These are phyloP conservation scores for Solanum neorickii DNA, from an alignment of 257 asterid genomes.

Conservation along the genomic window DNA sequence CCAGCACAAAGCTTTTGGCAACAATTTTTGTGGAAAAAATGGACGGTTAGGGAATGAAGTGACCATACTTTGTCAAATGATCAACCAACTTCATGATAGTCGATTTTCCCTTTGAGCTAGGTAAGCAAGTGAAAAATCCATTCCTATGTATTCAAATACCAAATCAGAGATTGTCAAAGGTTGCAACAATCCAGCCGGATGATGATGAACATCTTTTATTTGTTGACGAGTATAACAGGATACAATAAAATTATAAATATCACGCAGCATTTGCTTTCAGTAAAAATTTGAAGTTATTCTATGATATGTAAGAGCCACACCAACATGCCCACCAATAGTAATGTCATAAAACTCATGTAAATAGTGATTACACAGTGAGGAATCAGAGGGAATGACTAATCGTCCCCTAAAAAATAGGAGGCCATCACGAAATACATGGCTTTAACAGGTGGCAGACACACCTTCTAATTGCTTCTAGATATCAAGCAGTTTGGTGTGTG, in stretches of 20 bases:
- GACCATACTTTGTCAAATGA: not conserved
- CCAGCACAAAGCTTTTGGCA: not conserved
- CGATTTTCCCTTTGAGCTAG: not conserved
- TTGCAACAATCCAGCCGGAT: not conserved
- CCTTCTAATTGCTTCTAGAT: too few species aligned
- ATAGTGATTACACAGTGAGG: too few species aligned
- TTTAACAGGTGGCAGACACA: too few species aligned
- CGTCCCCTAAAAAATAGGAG: too few species aligned
- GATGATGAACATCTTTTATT: not conserved
- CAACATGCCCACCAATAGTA: not conserved
- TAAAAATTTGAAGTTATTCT: not conserved
- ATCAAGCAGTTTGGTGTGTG: too few species aligned
- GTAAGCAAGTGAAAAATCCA: not conserved
- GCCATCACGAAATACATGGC: too few species aligned
- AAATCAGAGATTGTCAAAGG: not conserved
- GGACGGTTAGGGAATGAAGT: not conserved
- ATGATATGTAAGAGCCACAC: not conserved
- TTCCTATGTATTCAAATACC: too few species aligned
- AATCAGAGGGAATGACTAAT: not conserved
- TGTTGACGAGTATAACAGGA: not conserved
- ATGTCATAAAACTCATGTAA: not conserved
- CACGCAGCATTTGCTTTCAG: not conserved
- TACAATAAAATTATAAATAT: not conserved
- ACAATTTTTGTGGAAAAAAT: too few species aligned
- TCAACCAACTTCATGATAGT: not conserved